Base-by-base conservation (phyloP, 2,329 filamentous ascomycete genomes). In the Cytospora mali region DNA sequence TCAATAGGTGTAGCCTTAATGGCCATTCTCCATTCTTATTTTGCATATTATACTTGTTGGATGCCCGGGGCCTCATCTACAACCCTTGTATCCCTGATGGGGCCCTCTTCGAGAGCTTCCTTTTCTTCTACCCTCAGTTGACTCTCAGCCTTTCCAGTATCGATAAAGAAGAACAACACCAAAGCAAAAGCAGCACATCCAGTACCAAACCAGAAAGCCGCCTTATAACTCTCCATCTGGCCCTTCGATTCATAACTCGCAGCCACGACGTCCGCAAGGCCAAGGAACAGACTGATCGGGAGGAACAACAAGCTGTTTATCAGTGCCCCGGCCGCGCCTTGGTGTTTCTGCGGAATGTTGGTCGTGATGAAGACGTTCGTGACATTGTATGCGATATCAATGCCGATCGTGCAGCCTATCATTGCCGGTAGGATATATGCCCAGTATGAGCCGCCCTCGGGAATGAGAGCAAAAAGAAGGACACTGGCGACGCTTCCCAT, bases 311-410 rank as follows among this genome's bases (percentile, higher is more conserved):
- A 75, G 54, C 84, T 87, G 75, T 90, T 92, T 69, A 90, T 87
- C 52, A 93, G 73, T 0, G 86, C 89, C 1, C 90, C 89, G 0
- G 89, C 90, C 0, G 92, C 78, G 0, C 89, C 90, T 71, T 94
- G 91, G 55, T 86, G 80, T 14, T 83, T 80, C 5, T 80, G 79
- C 0, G 90, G 88, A 66, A 93, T 78, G 16, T 83, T 84, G 0
- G 89, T 92, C 0, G 89, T 92, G 72, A 92, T 89, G 74, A 91
- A 93, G 64, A 93, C 84, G 69, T 90, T 93, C 21, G 87, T 84
- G 1, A 93, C 83, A 70, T 89, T 92, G 75, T 88, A 93, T 7
- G 86, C 86, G 60, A 93, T 86, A 70, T 94, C 91, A 64, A 93
- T 86, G 21, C 88, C 89, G 35, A 93, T 79, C 0, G 90, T 93